Conservation (phyloP, 345 rosid genomes). For the Gossypium arboreum region DNA sequence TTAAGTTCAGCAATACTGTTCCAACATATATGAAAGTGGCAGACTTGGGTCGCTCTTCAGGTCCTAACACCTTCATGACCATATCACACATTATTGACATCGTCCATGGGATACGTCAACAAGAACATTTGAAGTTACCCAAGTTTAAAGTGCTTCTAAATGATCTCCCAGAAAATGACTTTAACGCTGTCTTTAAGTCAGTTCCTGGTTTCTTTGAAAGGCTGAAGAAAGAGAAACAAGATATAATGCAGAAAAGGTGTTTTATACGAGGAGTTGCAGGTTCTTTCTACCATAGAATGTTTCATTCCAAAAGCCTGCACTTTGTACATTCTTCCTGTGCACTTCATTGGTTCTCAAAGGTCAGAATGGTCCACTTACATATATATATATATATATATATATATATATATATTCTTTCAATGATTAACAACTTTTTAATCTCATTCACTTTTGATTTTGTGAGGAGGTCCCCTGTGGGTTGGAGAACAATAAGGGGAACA, state of each 20-base stretch:
- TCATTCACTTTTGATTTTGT: too few species aligned
- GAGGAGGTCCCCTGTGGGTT: not conserved
- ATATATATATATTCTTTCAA: too few species aligned
- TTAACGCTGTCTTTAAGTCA: not conserved
- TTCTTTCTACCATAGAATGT: conserved; percentile 23
- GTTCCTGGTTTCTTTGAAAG: conserved; percentile 42
- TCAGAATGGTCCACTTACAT: not conserved
- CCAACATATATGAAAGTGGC: not conserved
- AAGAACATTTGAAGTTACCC: not conserved
- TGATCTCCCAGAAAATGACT: not conserved
- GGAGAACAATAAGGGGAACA: not conserved
- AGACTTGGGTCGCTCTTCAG: not conserved
- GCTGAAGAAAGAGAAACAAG: conserved; percentile 27
- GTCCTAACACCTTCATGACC: not conserved
- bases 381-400: too few species aligned
- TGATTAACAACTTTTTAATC: too few species aligned
- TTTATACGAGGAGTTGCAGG: not conserved
- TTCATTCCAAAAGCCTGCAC: conserved; percentile 57
- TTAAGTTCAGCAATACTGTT: not conserved
- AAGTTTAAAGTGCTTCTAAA: not conserved
- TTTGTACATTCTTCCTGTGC: conserved; percentile 65
- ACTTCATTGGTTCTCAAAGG: conserved; percentile 82
- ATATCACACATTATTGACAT: not conserved
- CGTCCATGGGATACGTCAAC: not conserved
- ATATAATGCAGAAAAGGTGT: not conserved